Conservation (phyloP, 176 grass and related monocot species). For the Zea mays region DNA sequence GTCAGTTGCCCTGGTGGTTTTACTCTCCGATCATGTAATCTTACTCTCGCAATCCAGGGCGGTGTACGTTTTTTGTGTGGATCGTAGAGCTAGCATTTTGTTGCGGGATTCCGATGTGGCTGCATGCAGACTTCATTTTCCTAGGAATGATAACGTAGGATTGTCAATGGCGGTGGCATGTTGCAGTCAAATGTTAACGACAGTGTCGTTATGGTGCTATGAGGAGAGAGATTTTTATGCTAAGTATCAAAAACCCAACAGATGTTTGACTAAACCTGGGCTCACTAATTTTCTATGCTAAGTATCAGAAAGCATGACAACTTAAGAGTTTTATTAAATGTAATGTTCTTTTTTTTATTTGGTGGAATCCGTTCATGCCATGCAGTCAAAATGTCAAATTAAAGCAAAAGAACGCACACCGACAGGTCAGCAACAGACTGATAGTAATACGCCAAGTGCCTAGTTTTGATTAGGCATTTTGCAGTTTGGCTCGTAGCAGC, state of each 20-base stretch:
- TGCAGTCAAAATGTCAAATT: too few species aligned
- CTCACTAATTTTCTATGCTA: background rate
- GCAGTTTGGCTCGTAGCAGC: background rate
- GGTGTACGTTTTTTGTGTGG: background rate
- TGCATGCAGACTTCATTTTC: too few species aligned
- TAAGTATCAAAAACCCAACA: background rate
- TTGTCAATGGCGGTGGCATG: too few species aligned
- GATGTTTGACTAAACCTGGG: background rate
- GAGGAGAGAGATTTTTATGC: background rate
- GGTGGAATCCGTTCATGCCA: background rate
- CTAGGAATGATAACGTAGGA: too few species aligned
- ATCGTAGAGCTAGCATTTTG: background rate
- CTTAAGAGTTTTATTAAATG: background rate
- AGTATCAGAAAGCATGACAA: background rate
- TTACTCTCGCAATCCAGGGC: background rate
- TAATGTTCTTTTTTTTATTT: background rate
- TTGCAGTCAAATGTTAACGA: too few species aligned
- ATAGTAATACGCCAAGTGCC: too few species aligned
- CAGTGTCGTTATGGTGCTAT: background rate
- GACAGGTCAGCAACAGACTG: too few species aligned
- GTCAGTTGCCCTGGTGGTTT: slow-evolving; percentile 10
- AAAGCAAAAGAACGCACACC: too few species aligned
- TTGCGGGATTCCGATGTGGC: background rate
- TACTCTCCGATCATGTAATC: background rate
- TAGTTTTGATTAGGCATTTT: background rate